Evolutionary conservation across 768 basidiomycete species (phyloP).

Genomic region (Kwoniella botswanensis): DNA sequence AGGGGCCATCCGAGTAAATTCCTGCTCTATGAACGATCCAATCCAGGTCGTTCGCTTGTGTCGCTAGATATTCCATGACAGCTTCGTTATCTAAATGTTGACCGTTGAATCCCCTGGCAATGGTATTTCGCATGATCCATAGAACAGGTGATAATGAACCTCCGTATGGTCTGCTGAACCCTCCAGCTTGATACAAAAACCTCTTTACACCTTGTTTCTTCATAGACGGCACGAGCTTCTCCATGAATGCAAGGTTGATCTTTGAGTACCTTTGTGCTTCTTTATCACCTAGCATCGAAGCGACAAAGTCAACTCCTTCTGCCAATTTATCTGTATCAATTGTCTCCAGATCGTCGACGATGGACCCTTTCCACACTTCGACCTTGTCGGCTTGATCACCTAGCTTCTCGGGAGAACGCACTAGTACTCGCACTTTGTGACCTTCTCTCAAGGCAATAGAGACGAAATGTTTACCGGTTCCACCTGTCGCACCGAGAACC

Average conservation of each 20-base stretch:
- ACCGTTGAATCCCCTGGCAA: conserved; percentile 27
- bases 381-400: background rate
- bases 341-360: conserved; percentile 6
- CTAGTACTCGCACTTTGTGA: conserved; percentile 32
- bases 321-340: conserved; percentile 30
- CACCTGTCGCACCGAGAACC: conserved; percentile 37
- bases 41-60: conserved; percentile 30
- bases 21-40: conserved; percentile 38
- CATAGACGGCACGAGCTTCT: conserved; percentile 35
- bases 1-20: conserved; percentile 29
- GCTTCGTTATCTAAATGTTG: conserved; percentile 39
- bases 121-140: conserved; percentile 26
- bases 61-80: conserved; percentile 37
- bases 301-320: conserved; percentile 28
- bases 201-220: conserved; percentile 23
- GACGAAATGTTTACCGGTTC: conserved; percentile 37
- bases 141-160: conserved; percentile 22
- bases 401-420: conserved; percentile 31
- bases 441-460: conserved; percentile 24
- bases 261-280: conserved; percentile 9
- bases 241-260: conserved; percentile 25
- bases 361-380: conserved; percentile 27
- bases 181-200: conserved; percentile 38
- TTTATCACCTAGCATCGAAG: conserved; percentile 32
- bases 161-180: conserved; percentile 25